Base-by-base conservation (phyloP, 495 filamentous ascomycete species). In the Neurospora sp. region DNA sequence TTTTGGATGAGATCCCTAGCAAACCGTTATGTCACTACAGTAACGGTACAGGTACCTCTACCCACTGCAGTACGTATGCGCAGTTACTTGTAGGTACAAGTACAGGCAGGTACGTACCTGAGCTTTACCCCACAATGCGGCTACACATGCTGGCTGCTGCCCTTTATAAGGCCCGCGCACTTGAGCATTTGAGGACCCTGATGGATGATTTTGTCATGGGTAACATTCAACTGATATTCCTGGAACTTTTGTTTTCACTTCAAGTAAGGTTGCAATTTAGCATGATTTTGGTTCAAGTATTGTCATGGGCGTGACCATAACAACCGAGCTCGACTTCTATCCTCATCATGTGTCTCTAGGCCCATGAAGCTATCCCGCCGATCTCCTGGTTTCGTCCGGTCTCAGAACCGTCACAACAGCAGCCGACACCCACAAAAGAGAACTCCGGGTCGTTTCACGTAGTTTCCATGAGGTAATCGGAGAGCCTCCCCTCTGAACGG, bases 91-190 rank as follows among this genome's bases (percentile, higher is more conserved):
- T 22, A 31, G 27, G 27, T 31, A 31, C 27, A 31, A 31, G 27
- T 31, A 31, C 70, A 71, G 22, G 27, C 44, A 59, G 44, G 27
- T 44, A 18, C 12, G 37, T 31, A 71, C 16, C 20, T 59, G 22
- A n/a, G 31, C 39, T 68, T 74, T 76, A 77, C 77, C 76, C 76
- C 76, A 76, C 76, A 44, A 70, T 76, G 71, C 69, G 74, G 77
- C 74, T 71, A 18, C 39, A 38, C 38, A 18, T 42, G 68, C 37
- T 44, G 14, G 37, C 22, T 42, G 68, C 37, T 44, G 27, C 3
- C 7, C 47, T 71, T 42, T 61, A 70, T 71, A 68, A 22, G 74
- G 74, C 69, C 75, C 72, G 75, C 75, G 77, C 77, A 59, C 53
- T 45, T 68, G 7, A 45, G 22, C 20, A 14, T 47, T 14, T 16